Evolutionary conservation across 2,329 filamentous ascomycete genomes (phyloP).

Genomic region (Capronia coronata): DNA sequence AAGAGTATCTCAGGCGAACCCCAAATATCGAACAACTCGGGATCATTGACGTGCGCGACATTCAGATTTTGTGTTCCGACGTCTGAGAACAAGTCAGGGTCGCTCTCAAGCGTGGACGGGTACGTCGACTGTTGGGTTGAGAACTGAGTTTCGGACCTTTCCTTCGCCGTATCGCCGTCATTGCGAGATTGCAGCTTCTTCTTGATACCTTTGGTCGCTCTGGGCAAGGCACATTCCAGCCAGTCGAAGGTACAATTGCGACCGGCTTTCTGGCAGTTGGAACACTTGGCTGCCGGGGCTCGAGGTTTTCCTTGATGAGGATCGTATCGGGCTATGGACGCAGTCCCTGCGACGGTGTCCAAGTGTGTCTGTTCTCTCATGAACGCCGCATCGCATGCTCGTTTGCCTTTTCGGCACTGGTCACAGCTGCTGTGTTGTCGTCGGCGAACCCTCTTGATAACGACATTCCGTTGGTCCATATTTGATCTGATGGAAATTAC

Average conservation of each 20-base stretch:
- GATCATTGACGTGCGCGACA: neutral
- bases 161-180: neutral
- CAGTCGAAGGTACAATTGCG: constrained; percentile 7
- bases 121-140: neutral
- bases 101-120: neutral
- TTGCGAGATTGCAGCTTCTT: constrained; percentile 2
- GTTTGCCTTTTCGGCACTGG: constrained; percentile 8
- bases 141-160: neutral
- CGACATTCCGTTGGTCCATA: constrained; percentile 7
- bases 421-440: constrained; percentile 12
- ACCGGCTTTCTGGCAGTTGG: constrained; percentile 5
- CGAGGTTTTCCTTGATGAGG: neutral
- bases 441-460: constrained; percentile 10
- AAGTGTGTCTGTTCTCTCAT: neutral
- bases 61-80: neutral
- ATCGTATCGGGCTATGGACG: neutral
- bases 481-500: neutral
- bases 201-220: neutral
- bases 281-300: neutral
- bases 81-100: neutral
- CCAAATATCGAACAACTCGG: neutral
- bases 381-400: constrained; percentile 8
- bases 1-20: neutral
- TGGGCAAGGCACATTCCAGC: constrained; percentile 3
- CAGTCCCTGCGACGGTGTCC: neutral